Evolutionary conservation across 768 basidiomycete species (phyloP), one percentile per base, ranked within the genome.

Genomic region (Lepiota brunneoincarnata): DNA sequence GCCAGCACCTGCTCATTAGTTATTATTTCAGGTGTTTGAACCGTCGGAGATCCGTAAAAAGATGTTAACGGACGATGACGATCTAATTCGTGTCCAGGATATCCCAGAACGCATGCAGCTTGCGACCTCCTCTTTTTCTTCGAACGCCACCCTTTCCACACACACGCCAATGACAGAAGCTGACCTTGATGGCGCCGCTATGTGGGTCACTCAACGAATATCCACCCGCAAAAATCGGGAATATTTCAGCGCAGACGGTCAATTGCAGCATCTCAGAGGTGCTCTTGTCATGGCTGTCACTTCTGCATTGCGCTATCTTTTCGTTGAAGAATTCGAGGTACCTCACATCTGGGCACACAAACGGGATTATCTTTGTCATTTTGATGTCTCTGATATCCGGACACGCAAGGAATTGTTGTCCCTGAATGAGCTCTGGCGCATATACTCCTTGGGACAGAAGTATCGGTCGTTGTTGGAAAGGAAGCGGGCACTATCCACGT

Each of bases 101-200:
- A 83, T 91, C 35, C 97, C 97, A 1, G 97, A 99, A 67, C 88
- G 97, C 44, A 93, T 95, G 89, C 94, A 96, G 67, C 80, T 98
- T 17, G 83, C 87, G 12, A 89, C 85, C 18, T 92, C 90, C 18
- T 89, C 93, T 0, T 71, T 97, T n/a, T 91, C 91, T 1, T 68
- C 74, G 24, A 78, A 78, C 21, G 77, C 89, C 2, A 79, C 79
- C 3, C 70, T 87, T 45, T 83, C 84, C 31, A 65, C 81, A 7
- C 82, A 86, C 60, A 77, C 78, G 41, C 77, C 81, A 31, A 77
- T 92, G 57, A 82, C 83, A 6, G 83, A 86, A 59, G 79, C 80
- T 20, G 91, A 97, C 56, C 71, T 95, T 15, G 79, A 81, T 50
- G 85, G 82, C 46, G 95, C 95, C 4, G 87, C 94, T 18, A 77